Evolutionary conservation across 2,329 filamentous ascomycete genomes (phyloP).

Genomic region (Xylaria sp.): DNA sequence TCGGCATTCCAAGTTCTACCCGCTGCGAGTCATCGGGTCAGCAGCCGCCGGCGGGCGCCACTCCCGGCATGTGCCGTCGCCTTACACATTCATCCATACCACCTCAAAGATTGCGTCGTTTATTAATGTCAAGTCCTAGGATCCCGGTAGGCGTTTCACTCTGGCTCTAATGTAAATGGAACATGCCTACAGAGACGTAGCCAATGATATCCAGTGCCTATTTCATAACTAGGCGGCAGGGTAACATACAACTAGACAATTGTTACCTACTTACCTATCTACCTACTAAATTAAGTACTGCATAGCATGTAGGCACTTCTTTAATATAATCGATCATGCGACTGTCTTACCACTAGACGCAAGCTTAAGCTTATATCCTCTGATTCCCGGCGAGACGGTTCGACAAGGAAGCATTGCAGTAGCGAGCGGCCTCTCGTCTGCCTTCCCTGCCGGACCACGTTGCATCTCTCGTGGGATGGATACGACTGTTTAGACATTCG

Average conservation of each 20-base stretch:
- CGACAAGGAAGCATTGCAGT: slow-evolving; percentile 17
- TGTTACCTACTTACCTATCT: too few species aligned
- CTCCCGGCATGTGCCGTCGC: too few species aligned
- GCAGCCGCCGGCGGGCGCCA: background rate
- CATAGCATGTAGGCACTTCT: background rate
- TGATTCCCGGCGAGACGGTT: slow-evolving; percentile 20
- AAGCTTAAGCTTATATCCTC: background rate
- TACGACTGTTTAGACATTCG: background rate
- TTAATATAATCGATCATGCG: background rate
- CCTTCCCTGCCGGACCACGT: slow-evolving; percentile 10
- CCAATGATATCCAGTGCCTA: too few species aligned
- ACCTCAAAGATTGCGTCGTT: too few species aligned
- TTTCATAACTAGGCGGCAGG: too few species aligned
- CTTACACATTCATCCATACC: too few species aligned
- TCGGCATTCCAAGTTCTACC: background rate
- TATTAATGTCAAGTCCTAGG: too few species aligned
- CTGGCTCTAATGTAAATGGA: too few species aligned
- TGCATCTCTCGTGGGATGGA: slow-evolving; percentile 2
- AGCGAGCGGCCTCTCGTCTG: slow-evolving; percentile 12
- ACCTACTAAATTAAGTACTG: too few species aligned
- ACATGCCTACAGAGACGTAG: too few species aligned
- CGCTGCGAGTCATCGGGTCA: background rate
- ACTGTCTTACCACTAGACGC: background rate
- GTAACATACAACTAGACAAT: too few species aligned
- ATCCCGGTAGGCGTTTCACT: too few species aligned